A percentile compares a stretch with the other conserved stretches of the same genome.
phyloP scores from a whole-genome alignment of 352 stramenopile species.

The Phytophthora ohioensis region DNA sequence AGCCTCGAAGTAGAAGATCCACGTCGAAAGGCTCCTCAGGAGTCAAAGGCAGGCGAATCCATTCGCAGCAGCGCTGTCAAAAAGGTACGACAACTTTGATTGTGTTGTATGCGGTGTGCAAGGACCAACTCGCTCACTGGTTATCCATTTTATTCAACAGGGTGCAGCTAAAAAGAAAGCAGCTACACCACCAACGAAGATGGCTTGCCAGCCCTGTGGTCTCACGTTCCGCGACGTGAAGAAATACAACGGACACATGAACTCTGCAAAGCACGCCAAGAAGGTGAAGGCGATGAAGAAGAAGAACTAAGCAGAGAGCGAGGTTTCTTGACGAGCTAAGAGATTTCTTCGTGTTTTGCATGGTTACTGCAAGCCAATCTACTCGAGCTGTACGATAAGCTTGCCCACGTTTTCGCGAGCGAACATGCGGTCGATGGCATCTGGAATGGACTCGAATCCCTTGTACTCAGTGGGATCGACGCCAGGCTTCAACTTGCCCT shows the following conservation, averaged over 20 bases:
- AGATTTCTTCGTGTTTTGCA: slow-evolving; percentile 5
- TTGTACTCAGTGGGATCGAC: slow-evolving; percentile 50
- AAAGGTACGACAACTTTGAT: slow-evolving; percentile 23
- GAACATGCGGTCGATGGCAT: slow-evolving; percentile 65
- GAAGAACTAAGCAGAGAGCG: slow-evolving; percentile 24
- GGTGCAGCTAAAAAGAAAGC: slow-evolving; percentile 26
- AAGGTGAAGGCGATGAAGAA: slow-evolving; percentile 75
- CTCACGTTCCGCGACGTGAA: slow-evolving; percentile 71
- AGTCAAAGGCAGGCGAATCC: background rate
- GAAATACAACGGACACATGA: slow-evolving; percentile 90
- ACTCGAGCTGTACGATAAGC: slow-evolving; percentile 61
- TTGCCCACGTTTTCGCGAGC: slow-evolving; percentile 66
- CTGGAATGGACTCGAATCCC: slow-evolving; percentile 55
- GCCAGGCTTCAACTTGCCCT: slow-evolving; percentile 51
- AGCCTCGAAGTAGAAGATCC: slow-evolving; percentile 44
- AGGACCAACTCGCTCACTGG: slow-evolving; percentile 1
- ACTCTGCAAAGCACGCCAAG: slow-evolving; percentile 86
- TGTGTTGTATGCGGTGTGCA: background rate
- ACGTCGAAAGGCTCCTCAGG: slow-evolving; percentile 11
- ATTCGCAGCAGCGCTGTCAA: slow-evolving; percentile 5
- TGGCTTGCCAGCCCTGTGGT: slow-evolving; percentile 66
- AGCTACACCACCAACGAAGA: slow-evolving; percentile 20
- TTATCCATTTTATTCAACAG: slow-evolving; percentile 10
- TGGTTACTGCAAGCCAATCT: background rate
- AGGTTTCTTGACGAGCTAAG: slow-evolving; percentile 2